phyloP scores from a whole-genome alignment of 2,329 filamentous ascomycete genomes.

The Claviceps sorghi region DNA sequence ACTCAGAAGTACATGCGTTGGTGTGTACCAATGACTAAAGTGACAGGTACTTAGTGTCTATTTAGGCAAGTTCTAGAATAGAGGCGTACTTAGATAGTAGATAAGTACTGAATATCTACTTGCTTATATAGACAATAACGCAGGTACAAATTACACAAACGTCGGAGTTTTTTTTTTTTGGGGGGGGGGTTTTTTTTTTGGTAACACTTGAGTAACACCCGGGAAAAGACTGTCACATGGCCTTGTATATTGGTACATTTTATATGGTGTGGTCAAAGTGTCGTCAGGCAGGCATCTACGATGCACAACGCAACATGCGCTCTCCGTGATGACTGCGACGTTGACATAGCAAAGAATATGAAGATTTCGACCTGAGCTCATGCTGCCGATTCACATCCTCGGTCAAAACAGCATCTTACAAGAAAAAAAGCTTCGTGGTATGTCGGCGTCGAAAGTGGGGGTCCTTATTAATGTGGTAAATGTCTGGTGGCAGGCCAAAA shows the following conservation, averaged over 20 bases:
- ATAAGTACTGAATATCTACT: neutral
- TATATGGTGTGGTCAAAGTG: neutral
- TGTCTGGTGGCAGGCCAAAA: neutral
- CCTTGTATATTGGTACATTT: neutral
- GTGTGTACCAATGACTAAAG: no score
- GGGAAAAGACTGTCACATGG: neutral
- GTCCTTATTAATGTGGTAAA: neutral
- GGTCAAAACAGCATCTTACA: neutral
- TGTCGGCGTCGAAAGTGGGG: neutral
- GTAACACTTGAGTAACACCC: neutral
- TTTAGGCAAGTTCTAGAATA: no score
- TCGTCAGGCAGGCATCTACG: no score
- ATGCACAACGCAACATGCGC: no score
- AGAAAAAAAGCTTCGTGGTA: neutral
- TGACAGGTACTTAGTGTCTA: no score
- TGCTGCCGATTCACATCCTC: neutral
- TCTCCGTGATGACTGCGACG: no score
- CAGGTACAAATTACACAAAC: neutral
- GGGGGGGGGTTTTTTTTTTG: no score
- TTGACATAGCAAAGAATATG: neutral
- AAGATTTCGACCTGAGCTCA: no score
- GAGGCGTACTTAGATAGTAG: no score
- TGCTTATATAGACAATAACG: neutral
- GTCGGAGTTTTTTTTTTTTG: no score
- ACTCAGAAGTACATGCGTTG: no score